Conservation (phyloP, 139 green algal genomes). For the Volvox reticuliferus region DNA sequence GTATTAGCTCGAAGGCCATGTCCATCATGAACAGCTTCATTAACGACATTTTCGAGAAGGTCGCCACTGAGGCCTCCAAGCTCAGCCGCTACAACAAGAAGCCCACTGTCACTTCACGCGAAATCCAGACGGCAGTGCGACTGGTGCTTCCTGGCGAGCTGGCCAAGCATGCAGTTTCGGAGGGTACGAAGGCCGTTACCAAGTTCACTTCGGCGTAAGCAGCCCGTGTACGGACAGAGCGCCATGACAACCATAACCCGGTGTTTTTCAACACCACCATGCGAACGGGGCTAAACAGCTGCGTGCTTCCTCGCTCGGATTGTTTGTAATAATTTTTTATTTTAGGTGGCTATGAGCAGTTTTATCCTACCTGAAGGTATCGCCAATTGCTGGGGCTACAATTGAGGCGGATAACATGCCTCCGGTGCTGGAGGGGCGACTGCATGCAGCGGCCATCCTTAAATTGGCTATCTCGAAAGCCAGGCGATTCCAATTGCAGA, state of each 20-base stretch:
- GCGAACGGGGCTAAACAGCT: neutral
- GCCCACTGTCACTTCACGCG: conserved; percentile 58
- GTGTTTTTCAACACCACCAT: conserved; percentile 35
- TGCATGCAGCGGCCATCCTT: too few species aligned
- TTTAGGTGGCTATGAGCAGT: neutral
- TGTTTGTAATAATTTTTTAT: neutral
- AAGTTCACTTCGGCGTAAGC: conserved; percentile 82
- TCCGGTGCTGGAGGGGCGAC: too few species aligned
- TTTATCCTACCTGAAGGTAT: neutral
- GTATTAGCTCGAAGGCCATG: conserved; percentile 94
- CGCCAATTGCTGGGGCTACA: neutral
- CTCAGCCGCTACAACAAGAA: conserved; percentile 68
- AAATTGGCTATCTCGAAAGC: too few species aligned
- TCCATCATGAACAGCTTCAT: conserved; percentile 97
- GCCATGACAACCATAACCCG: conserved; percentile 88
- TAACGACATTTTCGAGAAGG: conserved; percentile 92
- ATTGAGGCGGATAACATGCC: too few species aligned
- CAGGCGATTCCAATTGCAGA: too few species aligned
- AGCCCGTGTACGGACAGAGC: conserved; percentile 95
- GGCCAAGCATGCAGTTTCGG: conserved; percentile 86
- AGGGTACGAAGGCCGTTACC: conserved; percentile 93
- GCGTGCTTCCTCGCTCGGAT: neutral
- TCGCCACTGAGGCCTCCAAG: conserved; percentile 82
- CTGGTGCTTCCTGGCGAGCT: conserved; percentile 89
- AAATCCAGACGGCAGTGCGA: conserved; percentile 90